Conservation (phyloP, 2,329 filamentous ascomycete genomes). For the Fonsecaea multimorphosa region DNA sequence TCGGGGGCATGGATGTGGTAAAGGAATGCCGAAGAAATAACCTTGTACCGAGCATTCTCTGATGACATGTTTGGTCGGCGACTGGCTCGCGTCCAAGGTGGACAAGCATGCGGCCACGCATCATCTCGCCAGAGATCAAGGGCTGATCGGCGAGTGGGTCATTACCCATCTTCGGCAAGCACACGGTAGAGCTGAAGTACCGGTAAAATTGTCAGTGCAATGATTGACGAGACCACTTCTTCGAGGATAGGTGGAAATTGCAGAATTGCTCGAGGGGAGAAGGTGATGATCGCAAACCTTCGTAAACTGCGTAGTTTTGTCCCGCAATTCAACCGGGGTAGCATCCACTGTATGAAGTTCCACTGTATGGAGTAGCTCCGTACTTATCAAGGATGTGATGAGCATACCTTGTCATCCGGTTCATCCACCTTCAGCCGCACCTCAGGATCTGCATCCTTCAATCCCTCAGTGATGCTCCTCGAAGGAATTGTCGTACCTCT, state of each 20-base stretch:
- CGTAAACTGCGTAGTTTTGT: background rate
- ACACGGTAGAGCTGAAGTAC: background rate
- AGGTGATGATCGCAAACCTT: background rate
- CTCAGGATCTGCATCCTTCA: background rate
- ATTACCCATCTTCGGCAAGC: background rate
- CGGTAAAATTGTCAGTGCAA: background rate
- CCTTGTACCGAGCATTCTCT: too few species aligned
- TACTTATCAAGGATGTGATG: background rate
- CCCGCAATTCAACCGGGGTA: background rate
- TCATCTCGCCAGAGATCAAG: background rate
- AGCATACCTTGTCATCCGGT: background rate
- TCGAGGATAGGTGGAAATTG: background rate
- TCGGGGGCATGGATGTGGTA: background rate
- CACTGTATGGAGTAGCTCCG: too few species aligned
- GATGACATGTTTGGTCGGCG: background rate
- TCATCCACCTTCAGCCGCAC: conserved; percentile 3
- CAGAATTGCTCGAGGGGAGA: background rate
- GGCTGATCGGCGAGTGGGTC: conserved; percentile 1
- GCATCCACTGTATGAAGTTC: background rate
- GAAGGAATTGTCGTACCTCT: background rate
- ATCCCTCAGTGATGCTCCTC: background rate
- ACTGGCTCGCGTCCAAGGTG: background rate
- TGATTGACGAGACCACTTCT: background rate
- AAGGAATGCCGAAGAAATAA: background rate
- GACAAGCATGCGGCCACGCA: background rate